These are phyloP conservation scores for Eucalyptus viminalis DNA, from an alignment of 345 rosid genomes.

Conservation along the genomic window DNA sequence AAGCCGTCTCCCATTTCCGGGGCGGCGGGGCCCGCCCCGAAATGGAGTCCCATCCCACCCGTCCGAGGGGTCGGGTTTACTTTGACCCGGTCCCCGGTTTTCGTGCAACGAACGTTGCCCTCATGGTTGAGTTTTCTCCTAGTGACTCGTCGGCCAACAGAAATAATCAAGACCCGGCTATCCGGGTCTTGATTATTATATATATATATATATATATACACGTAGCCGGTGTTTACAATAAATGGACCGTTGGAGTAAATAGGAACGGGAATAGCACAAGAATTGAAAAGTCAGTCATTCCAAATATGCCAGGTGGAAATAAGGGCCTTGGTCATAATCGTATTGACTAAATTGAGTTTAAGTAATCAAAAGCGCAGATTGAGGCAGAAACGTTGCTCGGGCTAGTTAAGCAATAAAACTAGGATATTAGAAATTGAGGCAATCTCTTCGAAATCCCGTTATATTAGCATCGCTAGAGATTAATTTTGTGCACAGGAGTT, in stretches of 20 bases:
- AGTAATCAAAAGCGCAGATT: background rate
- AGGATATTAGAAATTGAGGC: accelerated
- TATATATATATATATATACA: no score
- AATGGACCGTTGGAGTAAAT: background rate
- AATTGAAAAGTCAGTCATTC: background rate
- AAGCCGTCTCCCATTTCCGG: background rate
- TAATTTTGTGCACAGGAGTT: background rate
- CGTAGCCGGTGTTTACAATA: background rate
- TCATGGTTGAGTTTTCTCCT: background rate
- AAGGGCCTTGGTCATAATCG: background rate
- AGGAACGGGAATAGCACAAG: background rate
- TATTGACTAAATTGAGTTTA: background rate
- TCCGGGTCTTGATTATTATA: no score
- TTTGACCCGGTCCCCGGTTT: background rate
- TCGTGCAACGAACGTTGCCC: background rate
- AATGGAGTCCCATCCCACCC: background rate
- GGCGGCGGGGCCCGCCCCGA: background rate
- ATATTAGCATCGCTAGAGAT: background rate
- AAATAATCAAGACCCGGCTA: background rate
- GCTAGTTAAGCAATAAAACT: background rate
- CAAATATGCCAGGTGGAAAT: no score
- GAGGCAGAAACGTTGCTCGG: background rate
- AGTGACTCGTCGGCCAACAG: background rate
- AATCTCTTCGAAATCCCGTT: background rate
- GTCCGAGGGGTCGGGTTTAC: background rate